Evolutionary conservation across 257 asterid genomes (phyloP).

Genomic region (Fraxinus pennsylvanica): DNA sequence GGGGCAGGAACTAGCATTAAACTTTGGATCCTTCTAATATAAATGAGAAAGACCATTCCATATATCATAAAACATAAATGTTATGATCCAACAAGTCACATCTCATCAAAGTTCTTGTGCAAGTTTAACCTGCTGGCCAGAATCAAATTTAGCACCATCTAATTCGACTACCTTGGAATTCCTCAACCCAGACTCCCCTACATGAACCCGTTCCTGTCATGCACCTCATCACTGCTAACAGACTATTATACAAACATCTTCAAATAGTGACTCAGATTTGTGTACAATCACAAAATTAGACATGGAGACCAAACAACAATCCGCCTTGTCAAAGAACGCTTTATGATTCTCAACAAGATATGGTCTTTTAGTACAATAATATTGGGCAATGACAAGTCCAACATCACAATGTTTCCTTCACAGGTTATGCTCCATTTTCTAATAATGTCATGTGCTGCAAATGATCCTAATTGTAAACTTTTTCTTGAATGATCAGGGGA

Average conservation of each 20-base stretch:
- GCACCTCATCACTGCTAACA: constrained; percentile 3
- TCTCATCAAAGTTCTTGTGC: neutral
- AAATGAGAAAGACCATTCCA: neutral
- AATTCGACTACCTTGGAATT: neutral
- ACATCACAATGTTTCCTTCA: constrained; percentile 13
- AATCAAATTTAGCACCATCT: neutral
- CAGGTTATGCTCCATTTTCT: neutral
- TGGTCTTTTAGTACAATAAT: neutral
- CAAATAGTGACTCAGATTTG: neutral
- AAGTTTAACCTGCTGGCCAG: neutral
- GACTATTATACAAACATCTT: neutral
- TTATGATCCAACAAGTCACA: neutral
- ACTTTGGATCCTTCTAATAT: neutral
- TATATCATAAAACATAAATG: neutral
- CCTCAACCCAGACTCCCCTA: neutral
- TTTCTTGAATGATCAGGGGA: no score
- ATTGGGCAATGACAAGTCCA: neutral
- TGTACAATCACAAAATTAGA: constrained; percentile 12
- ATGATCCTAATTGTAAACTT: no score
- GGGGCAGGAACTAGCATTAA: neutral
- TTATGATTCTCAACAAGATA: constrained; percentile 5
- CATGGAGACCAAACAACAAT: neutral
- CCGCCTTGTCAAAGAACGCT: neutral
- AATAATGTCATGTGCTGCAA: no score
- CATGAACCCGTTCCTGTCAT: neutral